A percentile compares a stretch with the other conserved stretches of the same genome.
Evolutionary conservation across 1,284 basidiomycete species (phyloP).

Genomic region (Hymenochaete sp.): DNA sequence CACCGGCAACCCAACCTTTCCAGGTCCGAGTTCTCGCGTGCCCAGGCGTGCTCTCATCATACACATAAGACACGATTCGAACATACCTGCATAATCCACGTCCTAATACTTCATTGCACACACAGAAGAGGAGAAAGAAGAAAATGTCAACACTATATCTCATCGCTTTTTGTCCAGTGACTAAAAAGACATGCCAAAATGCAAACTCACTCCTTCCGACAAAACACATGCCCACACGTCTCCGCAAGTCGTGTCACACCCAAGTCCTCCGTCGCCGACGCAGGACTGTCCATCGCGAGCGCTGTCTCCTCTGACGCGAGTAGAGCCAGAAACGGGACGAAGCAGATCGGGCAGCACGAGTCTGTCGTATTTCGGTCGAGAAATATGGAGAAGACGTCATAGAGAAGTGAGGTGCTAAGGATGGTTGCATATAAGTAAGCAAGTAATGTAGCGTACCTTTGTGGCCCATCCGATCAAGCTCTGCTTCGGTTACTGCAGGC

Average conservation of each 20-base stretch:
- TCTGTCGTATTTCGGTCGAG: no score
- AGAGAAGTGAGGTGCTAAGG: no score
- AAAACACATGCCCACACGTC: conserved; percentile 65
- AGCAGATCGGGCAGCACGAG: conserved; percentile 61
- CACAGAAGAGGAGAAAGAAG: conserved; percentile 6
- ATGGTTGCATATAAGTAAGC: no score
- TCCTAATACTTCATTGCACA: conserved; percentile 40
- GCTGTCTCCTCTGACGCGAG: conserved; percentile 68
- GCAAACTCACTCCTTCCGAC: conserved; percentile 54
- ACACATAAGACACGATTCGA: no score
- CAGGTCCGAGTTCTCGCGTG: no score
- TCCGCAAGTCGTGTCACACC: conserved; percentile 55
- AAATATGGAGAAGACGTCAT: no score
- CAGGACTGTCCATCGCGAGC: conserved; percentile 64
- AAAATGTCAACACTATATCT: conserved; percentile 6
- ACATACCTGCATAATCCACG: conserved; percentile 54
- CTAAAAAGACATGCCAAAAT: conserved; percentile 6
- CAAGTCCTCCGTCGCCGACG: conserved; percentile 53
- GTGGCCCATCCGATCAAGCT: conserved; percentile 31
- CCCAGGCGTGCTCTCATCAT: no score
- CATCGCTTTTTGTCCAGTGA: no score
- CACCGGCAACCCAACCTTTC: no score
- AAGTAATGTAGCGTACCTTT: conserved; percentile 31
- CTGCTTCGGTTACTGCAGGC: conserved; percentile 37
- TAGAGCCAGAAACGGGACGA: conserved; percentile 51